These are phyloP conservation scores for Podospora didyma DNA, from an alignment of 495 filamentous ascomycete species.

Conservation along the genomic window DNA sequence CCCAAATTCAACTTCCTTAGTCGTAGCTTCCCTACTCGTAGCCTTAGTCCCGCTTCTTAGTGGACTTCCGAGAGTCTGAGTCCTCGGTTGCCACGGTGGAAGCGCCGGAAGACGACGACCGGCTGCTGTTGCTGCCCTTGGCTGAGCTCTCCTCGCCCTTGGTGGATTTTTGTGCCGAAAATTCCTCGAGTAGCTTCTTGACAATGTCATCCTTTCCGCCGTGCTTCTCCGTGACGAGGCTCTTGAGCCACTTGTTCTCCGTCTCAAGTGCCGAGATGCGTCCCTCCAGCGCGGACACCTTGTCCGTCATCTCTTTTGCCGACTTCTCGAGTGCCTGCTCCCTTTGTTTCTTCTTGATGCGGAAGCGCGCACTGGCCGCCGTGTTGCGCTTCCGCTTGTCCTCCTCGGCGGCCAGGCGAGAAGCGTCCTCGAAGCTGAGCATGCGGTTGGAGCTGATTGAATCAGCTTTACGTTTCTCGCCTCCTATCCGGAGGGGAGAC, in stretches of 20 bases:
- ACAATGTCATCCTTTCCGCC: slow-evolving; percentile 51
- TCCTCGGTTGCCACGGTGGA: slow-evolving; percentile 5
- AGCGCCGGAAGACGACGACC: neutral
- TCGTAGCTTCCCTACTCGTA: too few relatives aligned
- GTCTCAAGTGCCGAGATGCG: slow-evolving; percentile 84
- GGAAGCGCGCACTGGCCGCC: slow-evolving; percentile 89
- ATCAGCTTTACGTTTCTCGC: slow-evolving; percentile 52
- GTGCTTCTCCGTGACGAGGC: slow-evolving; percentile 89
- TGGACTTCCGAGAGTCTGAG: neutral
- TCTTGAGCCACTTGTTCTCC: slow-evolving; percentile 96
- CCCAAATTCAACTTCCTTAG: slow-evolving; percentile 1
- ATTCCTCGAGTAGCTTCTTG: slow-evolving; percentile 41
- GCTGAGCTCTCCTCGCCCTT: neutral
- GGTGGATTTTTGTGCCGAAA: slow-evolving; percentile 14
- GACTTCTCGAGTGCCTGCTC: slow-evolving; percentile 88
- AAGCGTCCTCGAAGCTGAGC: slow-evolving; percentile 60
- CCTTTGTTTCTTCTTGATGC: slow-evolving; percentile 98
- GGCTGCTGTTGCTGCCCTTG: slow-evolving; percentile 11
- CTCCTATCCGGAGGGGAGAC: slow-evolving; percentile 34
- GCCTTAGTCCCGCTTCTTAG: slow-evolving; percentile 12
- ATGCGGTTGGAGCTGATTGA: slow-evolving; percentile 32
- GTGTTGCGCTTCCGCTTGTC: slow-evolving; percentile 97
- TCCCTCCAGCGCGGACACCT: slow-evolving; percentile 72
- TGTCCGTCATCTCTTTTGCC: slow-evolving; percentile 86
- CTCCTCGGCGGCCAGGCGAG: slow-evolving; percentile 83